These are phyloP conservation scores for Pythium biforme DNA, from an alignment of 352 stramenopile species.

Conservation along the genomic window DNA sequence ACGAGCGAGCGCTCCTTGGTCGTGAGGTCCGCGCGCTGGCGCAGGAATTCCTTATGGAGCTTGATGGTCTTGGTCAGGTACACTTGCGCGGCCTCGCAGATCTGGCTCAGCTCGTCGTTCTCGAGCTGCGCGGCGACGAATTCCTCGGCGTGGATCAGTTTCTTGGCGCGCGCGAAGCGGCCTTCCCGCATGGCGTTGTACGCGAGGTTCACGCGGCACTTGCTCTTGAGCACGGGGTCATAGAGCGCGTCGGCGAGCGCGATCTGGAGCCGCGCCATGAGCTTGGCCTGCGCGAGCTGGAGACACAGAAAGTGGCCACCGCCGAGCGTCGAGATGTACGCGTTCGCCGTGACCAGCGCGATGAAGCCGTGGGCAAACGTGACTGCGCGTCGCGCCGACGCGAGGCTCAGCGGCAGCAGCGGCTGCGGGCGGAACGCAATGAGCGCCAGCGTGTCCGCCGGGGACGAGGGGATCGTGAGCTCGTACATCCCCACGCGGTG, in stretches of 20 bases:
- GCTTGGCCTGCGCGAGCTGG: slow-evolving; percentile 66
- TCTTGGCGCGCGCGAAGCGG: slow-evolving; percentile 53
- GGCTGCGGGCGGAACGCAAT: slow-evolving; percentile 47
- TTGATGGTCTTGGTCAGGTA: slow-evolving; percentile 69
- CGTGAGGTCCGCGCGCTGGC: slow-evolving; percentile 25
- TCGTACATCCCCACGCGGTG: slow-evolving; percentile 3
- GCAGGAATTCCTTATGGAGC: slow-evolving; percentile 55
- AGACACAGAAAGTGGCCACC: slow-evolving; percentile 79
- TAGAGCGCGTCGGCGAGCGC: slow-evolving; percentile 68
- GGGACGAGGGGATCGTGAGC: neutral
- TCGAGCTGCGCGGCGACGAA: slow-evolving; percentile 43
- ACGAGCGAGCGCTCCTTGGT: slow-evolving; percentile 34
- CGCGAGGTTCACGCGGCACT: slow-evolving; percentile 79
- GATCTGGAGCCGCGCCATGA: slow-evolving; percentile 79
- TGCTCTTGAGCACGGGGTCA: slow-evolving; percentile 76
- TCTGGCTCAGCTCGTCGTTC: slow-evolving; percentile 54
- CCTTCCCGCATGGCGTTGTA: slow-evolving; percentile 78
- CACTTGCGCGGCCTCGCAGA: slow-evolving; percentile 59
- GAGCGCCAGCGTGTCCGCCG: neutral
- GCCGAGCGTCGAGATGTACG: slow-evolving; percentile 82
- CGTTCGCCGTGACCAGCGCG: slow-evolving; percentile 76
- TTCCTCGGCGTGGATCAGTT: slow-evolving; percentile 50
- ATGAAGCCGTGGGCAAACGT: slow-evolving; percentile 67
- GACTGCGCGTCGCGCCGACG: slow-evolving; percentile 61
- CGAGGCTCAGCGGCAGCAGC: slow-evolving; percentile 56